These are phyloP conservation scores for Peniophora sp. DNA, from an alignment of 1,284 basidiomycete species.

Conservation along the genomic window DNA sequence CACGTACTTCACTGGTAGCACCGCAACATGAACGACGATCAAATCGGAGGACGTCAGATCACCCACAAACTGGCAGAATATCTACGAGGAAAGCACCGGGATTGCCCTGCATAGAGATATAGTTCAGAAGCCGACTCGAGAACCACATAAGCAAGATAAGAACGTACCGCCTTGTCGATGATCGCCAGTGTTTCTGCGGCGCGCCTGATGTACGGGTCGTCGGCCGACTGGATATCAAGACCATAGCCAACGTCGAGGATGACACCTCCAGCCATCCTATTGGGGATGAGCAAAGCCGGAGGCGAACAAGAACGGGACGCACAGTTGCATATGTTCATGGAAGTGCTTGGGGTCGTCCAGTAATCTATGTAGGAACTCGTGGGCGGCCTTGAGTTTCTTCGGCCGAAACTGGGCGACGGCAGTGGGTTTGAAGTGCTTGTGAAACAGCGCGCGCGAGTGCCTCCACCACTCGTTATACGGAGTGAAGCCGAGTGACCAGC, in stretches of 20 bases:
- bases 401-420: conserved; percentile 13
- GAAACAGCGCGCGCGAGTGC: conserved; percentile 11
- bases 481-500: conserved; percentile 14
- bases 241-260: conserved; percentile 14
- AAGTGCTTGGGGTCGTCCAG: conserved; percentile 11
- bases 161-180: conserved; percentile 9
- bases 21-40: background rate
- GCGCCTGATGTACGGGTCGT: conserved; percentile 13
- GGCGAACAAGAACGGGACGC: conserved; percentile 2
- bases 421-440: conserved; percentile 12
- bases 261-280: conserved; percentile 12
- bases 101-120: conserved; percentile 11
- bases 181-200: conserved; percentile 13
- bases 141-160: background rate
- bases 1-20: conserved; percentile 15
- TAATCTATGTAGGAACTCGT: conserved; percentile 12
- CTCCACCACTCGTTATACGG: conserved; percentile 15
- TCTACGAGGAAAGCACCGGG: conserved; percentile 15
- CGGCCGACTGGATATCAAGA: conserved; percentile 10
- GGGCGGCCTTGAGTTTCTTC: conserved; percentile 11
- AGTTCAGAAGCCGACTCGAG: too few relatives aligned
- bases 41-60: background rate
- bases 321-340: conserved; percentile 13
- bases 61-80: conserved; percentile 14
- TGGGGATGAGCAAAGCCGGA: background rate